Percentiles rank a stretch among this genome's conserved stretches.
Conservation (phyloP, 2,329 filamentous ascomycete genomes). For the Hysterium pulicare region DNA sequence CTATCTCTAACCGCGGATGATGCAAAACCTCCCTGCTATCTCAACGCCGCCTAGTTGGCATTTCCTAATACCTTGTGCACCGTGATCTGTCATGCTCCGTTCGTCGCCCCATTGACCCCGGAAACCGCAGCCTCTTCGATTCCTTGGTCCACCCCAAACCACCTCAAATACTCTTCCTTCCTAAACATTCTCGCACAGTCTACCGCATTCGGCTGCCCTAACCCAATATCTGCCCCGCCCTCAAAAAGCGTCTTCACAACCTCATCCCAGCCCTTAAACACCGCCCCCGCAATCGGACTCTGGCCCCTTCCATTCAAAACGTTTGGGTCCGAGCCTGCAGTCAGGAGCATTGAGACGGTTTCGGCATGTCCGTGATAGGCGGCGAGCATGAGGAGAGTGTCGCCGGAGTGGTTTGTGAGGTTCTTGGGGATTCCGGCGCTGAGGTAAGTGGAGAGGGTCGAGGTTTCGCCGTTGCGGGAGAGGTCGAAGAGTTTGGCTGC, state of each 20-base stretch:
- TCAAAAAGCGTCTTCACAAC: conserved; percentile 56
- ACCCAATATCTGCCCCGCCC: conserved; percentile 39
- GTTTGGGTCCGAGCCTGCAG: conserved; percentile 65
- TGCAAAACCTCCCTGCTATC: too few species aligned
- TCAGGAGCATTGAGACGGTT: conserved; percentile 58
- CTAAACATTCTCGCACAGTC: conserved; percentile 48
- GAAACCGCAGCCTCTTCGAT: too few species aligned
- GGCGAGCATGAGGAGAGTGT: conserved; percentile 72
- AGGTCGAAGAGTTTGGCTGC: conserved; percentile 65
- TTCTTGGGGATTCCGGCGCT: conserved; percentile 64
- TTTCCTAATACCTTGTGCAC: too few species aligned
- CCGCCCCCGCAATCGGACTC: conserved; percentile 66
- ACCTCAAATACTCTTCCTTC: conserved; percentile 30
- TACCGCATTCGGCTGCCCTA: conserved; percentile 45
- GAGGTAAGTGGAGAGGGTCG: conserved; percentile 61
- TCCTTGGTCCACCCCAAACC: conserved; percentile 26
- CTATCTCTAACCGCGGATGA: too few species aligned
- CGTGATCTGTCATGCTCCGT: too few species aligned
- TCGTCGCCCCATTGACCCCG: too few species aligned
- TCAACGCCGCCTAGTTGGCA: too few species aligned
- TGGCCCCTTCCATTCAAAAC: conserved; percentile 65
- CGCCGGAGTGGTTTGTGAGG: conserved; percentile 69
- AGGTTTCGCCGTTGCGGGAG: conserved; percentile 57
- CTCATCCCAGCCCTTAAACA: conserved; percentile 67
- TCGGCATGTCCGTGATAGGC: conserved; percentile 65